phyloP scores from a whole-genome alignment of 176 grass and related monocot species.

The Musa schizocarpa region DNA sequence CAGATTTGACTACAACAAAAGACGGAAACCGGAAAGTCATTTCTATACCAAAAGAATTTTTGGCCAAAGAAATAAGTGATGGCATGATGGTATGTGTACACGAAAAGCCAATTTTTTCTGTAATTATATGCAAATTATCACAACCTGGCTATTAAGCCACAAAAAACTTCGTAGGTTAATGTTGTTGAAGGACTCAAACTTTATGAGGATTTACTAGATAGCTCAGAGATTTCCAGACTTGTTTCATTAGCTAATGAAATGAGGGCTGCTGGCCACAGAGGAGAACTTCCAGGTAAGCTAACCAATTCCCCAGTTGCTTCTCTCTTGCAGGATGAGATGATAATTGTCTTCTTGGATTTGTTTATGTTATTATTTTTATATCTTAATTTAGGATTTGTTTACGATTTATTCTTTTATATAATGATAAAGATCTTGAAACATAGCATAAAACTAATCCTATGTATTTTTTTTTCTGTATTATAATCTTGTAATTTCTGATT shows the following conservation, averaged over 20 bases:
- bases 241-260: slow-evolving; percentile 67
- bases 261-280: slow-evolving; percentile 45
- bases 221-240: slow-evolving; percentile 41
- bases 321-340: neutral
- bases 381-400: neutral
- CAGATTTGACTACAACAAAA: slow-evolving; percentile 10
- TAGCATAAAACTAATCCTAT: neutral
- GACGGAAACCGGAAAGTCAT: slow-evolving; percentile 32
- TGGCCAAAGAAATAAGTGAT: slow-evolving; percentile 55
- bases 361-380: neutral
- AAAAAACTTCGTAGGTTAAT: slow-evolving; percentile 38
- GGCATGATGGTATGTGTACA: slow-evolving; percentile 34
- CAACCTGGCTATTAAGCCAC: neutral
- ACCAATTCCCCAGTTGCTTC: neutral
- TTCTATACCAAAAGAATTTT: slow-evolving; percentile 36
- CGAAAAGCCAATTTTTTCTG: neutral
- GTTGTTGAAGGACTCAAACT: slow-evolving; percentile 86
- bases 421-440: too few relatives aligned
- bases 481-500: neutral
- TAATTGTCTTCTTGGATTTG: neutral
- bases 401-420: neutral
- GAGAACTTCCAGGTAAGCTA: slow-evolving; percentile 60
- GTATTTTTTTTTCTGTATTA: neutral
- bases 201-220: slow-evolving; percentile 66
- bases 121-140: neutral